Conservation (phyloP, 495 filamentous ascomycete genomes). For the Aspergillus leporis region DNA sequence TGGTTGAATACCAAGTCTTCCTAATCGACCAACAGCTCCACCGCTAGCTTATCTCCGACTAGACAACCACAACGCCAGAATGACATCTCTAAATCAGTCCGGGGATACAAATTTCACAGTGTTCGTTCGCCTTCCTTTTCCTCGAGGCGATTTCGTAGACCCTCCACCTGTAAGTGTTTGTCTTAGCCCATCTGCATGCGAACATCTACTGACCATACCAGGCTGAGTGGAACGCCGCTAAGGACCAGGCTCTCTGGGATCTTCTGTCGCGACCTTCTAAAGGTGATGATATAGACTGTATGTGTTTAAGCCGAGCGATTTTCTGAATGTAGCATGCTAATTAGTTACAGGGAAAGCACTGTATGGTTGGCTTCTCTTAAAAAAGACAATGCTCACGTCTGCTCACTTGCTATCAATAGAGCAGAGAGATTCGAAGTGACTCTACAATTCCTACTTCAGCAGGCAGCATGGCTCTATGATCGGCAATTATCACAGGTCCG, state of each 20-base stretch:
- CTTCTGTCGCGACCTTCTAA: constrained; percentile 74
- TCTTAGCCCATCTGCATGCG: background rate
- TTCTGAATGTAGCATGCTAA: constrained; percentile 30
- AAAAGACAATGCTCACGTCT: background rate
- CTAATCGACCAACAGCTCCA: background rate
- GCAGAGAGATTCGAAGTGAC: constrained; percentile 70
- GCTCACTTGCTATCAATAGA: constrained; percentile 35
- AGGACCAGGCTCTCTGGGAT: constrained; percentile 89
- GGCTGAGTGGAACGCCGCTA: constrained; percentile 73
- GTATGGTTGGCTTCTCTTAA: constrained; percentile 43
- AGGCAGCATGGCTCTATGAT: constrained; percentile 94
- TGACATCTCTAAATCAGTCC: constrained; percentile 18
- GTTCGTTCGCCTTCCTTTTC: constrained; percentile 85
- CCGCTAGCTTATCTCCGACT: constrained; percentile 1
- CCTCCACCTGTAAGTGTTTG: constrained; percentile 69
- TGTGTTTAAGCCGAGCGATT: constrained; percentile 18
- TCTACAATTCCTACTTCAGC: constrained; percentile 85
- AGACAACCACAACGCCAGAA: constrained; percentile 9
- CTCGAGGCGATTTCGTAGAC: constrained; percentile 84
- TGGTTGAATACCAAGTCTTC: background rate
- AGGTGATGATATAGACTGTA: constrained; percentile 81
- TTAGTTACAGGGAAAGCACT: constrained; percentile 70
- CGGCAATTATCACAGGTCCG: constrained; percentile 83
- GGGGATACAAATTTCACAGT: constrained; percentile 60
- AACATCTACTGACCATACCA: constrained; percentile 28